Conservation (phyloP, 768 basidiomycete species). For the Russula compacta region DNA sequence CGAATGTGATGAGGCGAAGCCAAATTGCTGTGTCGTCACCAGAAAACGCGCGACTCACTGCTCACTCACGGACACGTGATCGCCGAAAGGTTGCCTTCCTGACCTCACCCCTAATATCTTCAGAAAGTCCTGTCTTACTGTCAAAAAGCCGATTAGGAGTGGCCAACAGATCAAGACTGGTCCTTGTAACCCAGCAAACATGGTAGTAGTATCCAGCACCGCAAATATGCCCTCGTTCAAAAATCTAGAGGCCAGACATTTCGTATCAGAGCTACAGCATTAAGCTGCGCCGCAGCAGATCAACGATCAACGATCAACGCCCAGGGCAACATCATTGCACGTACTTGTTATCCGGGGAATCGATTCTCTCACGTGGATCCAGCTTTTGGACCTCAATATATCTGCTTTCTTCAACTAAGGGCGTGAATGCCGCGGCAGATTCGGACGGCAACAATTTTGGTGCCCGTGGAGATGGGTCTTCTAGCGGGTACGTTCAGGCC, state of each 20-base stretch:
- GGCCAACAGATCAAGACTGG: slow-evolving; percentile 42
- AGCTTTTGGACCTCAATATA: slow-evolving; percentile 32
- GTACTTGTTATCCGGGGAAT: slow-evolving; percentile 54
- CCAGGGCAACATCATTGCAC: slow-evolving; percentile 44
- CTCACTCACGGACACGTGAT: no score
- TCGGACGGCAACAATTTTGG: no score
- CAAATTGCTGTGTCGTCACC: no score
- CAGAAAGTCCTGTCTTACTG: slow-evolving; percentile 60
- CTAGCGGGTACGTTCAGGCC: no score
- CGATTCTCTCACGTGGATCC: slow-evolving; percentile 39
- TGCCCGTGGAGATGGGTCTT: no score
- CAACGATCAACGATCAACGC: slow-evolving; percentile 25
- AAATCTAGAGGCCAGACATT: slow-evolving; percentile 43
- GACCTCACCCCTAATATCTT: slow-evolving; percentile 62
- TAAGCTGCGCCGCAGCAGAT: slow-evolving; percentile 42
- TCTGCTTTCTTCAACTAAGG: slow-evolving; percentile 61
- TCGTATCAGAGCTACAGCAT: slow-evolving; percentile 43
- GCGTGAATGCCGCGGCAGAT: no score
- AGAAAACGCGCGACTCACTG: no score
- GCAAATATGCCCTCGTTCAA: slow-evolving; percentile 43
- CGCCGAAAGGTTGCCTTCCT: slow-evolving; percentile 52
- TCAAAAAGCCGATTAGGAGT: slow-evolving; percentile 47
- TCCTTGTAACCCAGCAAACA: slow-evolving; percentile 52
- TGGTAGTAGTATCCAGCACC: slow-evolving; percentile 46
- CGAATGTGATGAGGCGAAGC: no score